Percentiles rank a stretch among this genome's conserved stretches.
Conservation (phyloP, 2,329 filamentous ascomycete genomes). For the Xylariales sp. region DNA sequence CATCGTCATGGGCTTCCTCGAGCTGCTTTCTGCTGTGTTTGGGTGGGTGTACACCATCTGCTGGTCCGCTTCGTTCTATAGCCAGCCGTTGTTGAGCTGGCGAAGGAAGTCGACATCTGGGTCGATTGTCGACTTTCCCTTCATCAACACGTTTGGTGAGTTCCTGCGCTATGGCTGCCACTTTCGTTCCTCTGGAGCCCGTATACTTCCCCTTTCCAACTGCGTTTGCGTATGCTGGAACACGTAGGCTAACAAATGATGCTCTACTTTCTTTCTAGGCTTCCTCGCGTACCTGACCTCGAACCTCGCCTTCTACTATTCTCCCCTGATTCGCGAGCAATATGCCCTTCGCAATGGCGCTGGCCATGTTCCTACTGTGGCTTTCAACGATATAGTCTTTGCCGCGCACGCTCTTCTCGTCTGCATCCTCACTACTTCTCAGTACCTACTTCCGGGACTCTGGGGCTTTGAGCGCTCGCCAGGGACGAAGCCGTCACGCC, state of each 20-base stretch:
- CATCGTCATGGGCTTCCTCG: constrained; percentile 35
- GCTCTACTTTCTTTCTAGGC: constrained; percentile 34
- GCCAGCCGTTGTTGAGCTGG: constrained; percentile 79
- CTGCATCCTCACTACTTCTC: constrained; percentile 66
- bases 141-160: constrained; percentile 62
- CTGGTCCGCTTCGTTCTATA: constrained; percentile 92
- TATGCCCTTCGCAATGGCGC: constrained; percentile 72
- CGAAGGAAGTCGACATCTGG: constrained; percentile 73
- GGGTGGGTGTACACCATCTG: constrained; percentile 73
- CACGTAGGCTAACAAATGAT: constrained; percentile 1
- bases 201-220: neutral
- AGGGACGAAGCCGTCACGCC: constrained; percentile 51
- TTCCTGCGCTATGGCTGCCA: neutral
- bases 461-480: constrained; percentile 70
- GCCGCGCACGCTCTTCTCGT: constrained; percentile 75
- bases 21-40: constrained; percentile 51
- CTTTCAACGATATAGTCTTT: constrained; percentile 87
- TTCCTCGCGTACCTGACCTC: constrained; percentile 74
- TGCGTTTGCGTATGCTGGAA: too few relatives aligned
- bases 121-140: constrained; percentile 82
- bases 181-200: neutral
- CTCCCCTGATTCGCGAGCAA: constrained; percentile 69
- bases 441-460: constrained; percentile 64
- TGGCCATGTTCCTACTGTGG: constrained; percentile 70
- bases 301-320: constrained; percentile 73